Conservation (phyloP, 192 early-diverging fungal species). For the Podila epigama region DNA sequence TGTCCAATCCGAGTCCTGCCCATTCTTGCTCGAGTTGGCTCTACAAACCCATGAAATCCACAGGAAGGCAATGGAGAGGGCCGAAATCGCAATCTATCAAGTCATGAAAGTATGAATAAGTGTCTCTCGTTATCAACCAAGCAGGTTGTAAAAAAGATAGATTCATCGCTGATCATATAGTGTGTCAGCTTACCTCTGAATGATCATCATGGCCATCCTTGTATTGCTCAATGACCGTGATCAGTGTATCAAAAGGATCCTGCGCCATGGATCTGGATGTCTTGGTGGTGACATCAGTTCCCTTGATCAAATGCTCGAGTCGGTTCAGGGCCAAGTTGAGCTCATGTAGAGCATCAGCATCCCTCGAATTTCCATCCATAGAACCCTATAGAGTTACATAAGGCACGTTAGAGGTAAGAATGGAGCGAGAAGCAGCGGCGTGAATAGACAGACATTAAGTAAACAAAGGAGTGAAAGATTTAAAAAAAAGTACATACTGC, state of each 20-base stretch:
- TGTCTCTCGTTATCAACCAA: background rate
- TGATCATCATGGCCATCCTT: conserved; percentile 9
- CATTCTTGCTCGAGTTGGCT: conserved; percentile 14
- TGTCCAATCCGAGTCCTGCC: conserved; percentile 31
- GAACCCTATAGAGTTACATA: background rate
- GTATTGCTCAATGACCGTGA: conserved; percentile 20
- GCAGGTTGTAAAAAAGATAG: background rate
- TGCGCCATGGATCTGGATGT: conserved; percentile 1
- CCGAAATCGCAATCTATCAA: conserved; percentile 27
- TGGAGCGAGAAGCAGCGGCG: no score
- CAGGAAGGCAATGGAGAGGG: conserved; percentile 34
- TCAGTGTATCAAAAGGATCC: conserved; percentile 22
- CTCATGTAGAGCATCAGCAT: conserved; percentile 4
- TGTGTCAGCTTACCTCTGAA: conserved; percentile 13
- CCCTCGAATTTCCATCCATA: conserved; percentile 9
- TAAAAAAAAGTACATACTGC: background rate
- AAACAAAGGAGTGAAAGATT: no score
- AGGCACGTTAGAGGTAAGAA: no score
- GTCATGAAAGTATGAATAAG: background rate
- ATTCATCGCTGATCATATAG: background rate
- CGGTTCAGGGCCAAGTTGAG: conserved; percentile 15
- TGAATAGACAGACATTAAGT: no score
- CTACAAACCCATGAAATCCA: conserved; percentile 49
- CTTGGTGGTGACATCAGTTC: conserved; percentile 29
- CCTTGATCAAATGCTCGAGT: conserved; percentile 42